Evolutionary conservation across 345 rosid species (phyloP).

Genomic region (Trapa bicornis): DNA sequence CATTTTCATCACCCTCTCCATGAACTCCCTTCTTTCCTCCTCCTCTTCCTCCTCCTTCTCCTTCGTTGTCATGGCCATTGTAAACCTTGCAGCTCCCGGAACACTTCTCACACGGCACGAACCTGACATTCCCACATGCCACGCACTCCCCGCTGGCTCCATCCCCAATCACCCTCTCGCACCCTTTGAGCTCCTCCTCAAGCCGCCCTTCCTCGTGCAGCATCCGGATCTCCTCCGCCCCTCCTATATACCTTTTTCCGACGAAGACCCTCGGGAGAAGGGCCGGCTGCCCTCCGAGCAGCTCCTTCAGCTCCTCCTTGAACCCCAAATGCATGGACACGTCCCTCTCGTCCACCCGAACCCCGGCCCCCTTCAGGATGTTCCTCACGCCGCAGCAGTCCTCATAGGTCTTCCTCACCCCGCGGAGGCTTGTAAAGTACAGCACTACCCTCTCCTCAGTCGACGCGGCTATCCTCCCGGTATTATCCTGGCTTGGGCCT

Average conservation of each 20-base stretch:
- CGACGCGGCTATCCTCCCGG: neutral
- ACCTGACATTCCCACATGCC: slow-evolving; percentile 82
- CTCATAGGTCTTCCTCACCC: slow-evolving; percentile 76
- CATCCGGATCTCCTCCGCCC: slow-evolving; percentile 63
- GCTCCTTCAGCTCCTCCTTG: slow-evolving; percentile 56
- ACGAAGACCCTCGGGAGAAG: slow-evolving; percentile 66
- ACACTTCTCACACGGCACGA: slow-evolving; percentile 87
- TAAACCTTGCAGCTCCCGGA: slow-evolving; percentile 85
- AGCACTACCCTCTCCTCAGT: slow-evolving; percentile 37
- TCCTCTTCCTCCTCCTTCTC: slow-evolving; percentile 10
- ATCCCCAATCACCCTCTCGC: slow-evolving; percentile 34
- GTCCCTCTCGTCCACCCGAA: slow-evolving; percentile 65
- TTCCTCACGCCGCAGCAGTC: slow-evolving; percentile 58
- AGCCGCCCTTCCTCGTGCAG: slow-evolving; percentile 78
- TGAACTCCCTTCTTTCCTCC: neutral
- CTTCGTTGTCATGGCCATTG: neutral
- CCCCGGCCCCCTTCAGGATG: slow-evolving; percentile 42
- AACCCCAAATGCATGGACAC: slow-evolving; percentile 85
- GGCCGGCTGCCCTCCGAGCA: slow-evolving; percentile 24
- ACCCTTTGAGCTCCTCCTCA: slow-evolving; percentile 38
- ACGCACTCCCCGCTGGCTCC: slow-evolving; percentile 36
- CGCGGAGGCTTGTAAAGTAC: slow-evolving; percentile 71
- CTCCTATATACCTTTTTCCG: slow-evolving; percentile 57
- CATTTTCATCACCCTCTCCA: slow-evolving; percentile 29
- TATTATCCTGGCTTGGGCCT: slow-evolving; percentile 9